These are phyloP conservation scores for Penicillium brasilianum DNA, from an alignment of 2,329 filamentous ascomycete species.

Conservation along the genomic window DNA sequence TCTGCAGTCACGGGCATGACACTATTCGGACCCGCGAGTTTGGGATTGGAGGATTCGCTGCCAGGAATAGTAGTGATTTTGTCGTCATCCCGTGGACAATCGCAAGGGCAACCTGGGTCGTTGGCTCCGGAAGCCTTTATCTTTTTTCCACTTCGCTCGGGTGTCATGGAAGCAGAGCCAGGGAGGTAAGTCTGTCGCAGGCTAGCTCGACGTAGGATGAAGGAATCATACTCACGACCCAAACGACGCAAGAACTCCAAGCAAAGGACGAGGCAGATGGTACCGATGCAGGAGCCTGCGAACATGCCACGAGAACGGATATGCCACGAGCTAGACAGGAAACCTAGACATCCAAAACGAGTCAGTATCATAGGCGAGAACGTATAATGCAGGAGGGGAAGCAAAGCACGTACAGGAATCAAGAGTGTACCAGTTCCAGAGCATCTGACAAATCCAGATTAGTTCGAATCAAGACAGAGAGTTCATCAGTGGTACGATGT, in stretches of 20 bases:
- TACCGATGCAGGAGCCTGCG: constrained; percentile 78
- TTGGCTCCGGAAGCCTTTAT: not conserved
- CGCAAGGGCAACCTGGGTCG: not conserved
- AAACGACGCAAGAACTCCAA: constrained; percentile 75
- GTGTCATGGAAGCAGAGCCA: not conserved
- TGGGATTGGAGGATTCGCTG: not conserved
- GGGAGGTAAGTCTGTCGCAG: constrained; percentile 37
- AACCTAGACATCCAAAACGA: constrained; percentile 50
- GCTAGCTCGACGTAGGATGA: constrained; percentile 60
- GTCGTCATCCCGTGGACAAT: constrained; percentile 4
- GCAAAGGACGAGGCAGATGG: constrained; percentile 72
- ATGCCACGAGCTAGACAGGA: constrained; percentile 72
- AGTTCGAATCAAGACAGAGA: constrained; percentile 36
- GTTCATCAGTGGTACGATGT: not conserved
- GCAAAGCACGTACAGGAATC: constrained; percentile 22
- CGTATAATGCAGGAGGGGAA: not conserved
- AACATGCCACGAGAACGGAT: constrained; percentile 73
- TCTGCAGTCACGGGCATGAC: not conserved
- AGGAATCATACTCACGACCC: constrained; percentile 73
- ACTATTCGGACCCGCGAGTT: not conserved
- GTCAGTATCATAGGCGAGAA: not conserved
- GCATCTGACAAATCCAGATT: constrained; percentile 25
- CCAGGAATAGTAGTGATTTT: not conserved
- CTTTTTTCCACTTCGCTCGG: not conserved
- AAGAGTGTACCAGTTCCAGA: constrained; percentile 34